phyloP scores from a whole-genome alignment of 768 basidiomycete genomes.

The Boletus subparvulus region DNA sequence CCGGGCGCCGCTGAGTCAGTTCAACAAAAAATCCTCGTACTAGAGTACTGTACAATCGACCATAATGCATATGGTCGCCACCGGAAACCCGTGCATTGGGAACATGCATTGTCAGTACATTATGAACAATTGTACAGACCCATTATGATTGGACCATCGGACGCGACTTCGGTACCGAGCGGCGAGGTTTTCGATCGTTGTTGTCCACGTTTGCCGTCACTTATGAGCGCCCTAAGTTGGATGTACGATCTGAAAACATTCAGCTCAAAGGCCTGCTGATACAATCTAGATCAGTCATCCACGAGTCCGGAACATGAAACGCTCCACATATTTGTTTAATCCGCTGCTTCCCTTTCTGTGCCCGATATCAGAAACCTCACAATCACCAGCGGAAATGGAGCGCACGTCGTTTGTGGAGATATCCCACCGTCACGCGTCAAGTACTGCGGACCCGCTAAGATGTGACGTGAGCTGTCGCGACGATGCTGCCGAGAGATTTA shows the following conservation, averaged over 20 bases:
- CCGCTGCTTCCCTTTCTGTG: not conserved
- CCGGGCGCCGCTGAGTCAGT: not conserved
- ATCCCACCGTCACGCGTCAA: not conserved
- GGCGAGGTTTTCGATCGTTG: not conserved
- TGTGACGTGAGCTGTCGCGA: conserved; percentile 3
- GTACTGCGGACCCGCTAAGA: not conserved
- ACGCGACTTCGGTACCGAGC: not conserved
- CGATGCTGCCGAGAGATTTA: not conserved
- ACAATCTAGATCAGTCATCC: not conserved
- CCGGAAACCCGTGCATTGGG: not conserved
- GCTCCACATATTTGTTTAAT: not conserved
- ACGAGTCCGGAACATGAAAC: conserved; percentile 10
- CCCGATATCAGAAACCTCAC: not conserved
- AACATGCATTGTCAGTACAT: too few species aligned
- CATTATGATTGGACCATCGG: not conserved
- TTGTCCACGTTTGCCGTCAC: not conserved
- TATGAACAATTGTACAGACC: not conserved
- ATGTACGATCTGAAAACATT: not conserved
- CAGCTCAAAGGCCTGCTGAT: not conserved
- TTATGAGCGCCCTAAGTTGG: not conserved
- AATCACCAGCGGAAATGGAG: not conserved
- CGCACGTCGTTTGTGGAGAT: not conserved
- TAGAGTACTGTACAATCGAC: not conserved
- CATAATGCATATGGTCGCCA: not conserved
- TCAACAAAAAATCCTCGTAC: not conserved